A percentile compares a stretch with the other conserved stretches of the same genome.
Evolutionary conservation across 306 rosid species (phyloP).

Genomic region (Malus sylvestris): DNA sequence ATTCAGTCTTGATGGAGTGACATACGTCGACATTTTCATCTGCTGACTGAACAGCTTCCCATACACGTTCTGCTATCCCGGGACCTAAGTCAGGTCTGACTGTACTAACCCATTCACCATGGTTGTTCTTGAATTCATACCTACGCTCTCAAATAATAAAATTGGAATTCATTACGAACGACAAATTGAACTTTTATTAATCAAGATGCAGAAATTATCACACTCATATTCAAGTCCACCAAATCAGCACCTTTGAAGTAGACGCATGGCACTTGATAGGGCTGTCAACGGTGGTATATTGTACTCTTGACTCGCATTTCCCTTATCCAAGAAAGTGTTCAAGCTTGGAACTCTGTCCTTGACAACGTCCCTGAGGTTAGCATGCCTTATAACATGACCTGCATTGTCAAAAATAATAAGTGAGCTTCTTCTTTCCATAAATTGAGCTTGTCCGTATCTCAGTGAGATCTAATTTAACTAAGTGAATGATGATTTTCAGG

Average conservation of each 20-base stretch:
- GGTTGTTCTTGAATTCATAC: slow-evolving; percentile 80
- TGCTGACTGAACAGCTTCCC: slow-evolving; percentile 48
- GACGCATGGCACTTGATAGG: slow-evolving; percentile 60
- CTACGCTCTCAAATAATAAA: slow-evolving; percentile 26
- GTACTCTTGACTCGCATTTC: slow-evolving; percentile 33
- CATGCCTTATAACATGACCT: slow-evolving; percentile 59
- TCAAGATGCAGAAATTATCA: slow-evolving; percentile 5
- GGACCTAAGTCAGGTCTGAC: slow-evolving; percentile 79
- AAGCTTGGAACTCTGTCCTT: slow-evolving; percentile 61
- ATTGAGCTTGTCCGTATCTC: neutral
- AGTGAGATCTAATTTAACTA: neutral
- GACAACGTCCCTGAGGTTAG: slow-evolving; percentile 60
- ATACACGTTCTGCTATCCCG: slow-evolving; percentile 61
- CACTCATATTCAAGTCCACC: neutral
- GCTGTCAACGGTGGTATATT: slow-evolving; percentile 77
- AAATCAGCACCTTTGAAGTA: slow-evolving; percentile 55
- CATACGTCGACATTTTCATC: slow-evolving; percentile 41
- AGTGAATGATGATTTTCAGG: neutral
- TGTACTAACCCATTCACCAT: slow-evolving; percentile 60
- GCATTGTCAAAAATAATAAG: slow-evolving; percentile 14
- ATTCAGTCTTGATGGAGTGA: slow-evolving; percentile 45
- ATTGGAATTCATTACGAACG: neutral
- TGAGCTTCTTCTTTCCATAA: neutral
- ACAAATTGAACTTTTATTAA: neutral
- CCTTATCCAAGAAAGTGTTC: slow-evolving; percentile 45